Percentiles rank a stretch among this genome's conserved stretches.
phyloP scores from a whole-genome alignment of 257 asterid species.

The Ophiorrhiza pumila region DNA sequence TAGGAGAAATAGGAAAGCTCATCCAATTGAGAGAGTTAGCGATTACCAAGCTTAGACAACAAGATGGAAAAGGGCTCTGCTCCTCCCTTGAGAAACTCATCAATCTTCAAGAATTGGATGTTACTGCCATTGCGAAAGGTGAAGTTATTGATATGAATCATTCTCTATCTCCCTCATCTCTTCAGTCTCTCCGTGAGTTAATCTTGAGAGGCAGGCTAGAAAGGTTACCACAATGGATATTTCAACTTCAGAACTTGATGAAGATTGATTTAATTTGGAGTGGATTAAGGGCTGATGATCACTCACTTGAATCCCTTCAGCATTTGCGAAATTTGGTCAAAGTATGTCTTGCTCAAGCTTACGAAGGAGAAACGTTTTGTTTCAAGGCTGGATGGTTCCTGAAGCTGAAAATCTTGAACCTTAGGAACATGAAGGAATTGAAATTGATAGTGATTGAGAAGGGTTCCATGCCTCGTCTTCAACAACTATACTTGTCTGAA shows the following conservation, averaged over 20 bases:
- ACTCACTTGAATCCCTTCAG: conserved; percentile 22
- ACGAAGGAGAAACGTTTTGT: conserved; percentile 22
- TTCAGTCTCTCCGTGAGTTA: conserved; percentile 11
- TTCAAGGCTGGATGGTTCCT: conserved; percentile 31
- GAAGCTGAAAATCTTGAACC: conserved; percentile 21
- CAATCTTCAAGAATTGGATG: conserved; percentile 10
- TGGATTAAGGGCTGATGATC: conserved; percentile 16
- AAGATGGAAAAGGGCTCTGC: conserved; percentile 21
- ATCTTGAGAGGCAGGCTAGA: conserved; percentile 11
- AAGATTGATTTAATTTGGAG: conserved; percentile 3
- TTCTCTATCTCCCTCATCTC: conserved; percentile 10
- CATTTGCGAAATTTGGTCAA: conserved; percentile 26
- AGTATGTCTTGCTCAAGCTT: conserved; percentile 17
- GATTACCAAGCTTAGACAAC: conserved; percentile 20
- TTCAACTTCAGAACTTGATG: conserved; percentile 15
- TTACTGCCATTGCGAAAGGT: neutral
- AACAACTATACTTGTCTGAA: neutral
- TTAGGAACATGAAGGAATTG: conserved; percentile 11
- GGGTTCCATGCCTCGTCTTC: conserved; percentile 21
- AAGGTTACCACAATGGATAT: conserved; percentile 26
- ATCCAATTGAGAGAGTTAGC: conserved; percentile 14
- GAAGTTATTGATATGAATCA: conserved; percentile 18
- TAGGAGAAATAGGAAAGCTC: conserved; percentile 20
- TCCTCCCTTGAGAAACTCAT: conserved; percentile 21
- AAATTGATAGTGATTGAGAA: conserved; percentile 19